Conservation (phyloP, 805 yeast genomes). For the Candida suzukii region DNA sequence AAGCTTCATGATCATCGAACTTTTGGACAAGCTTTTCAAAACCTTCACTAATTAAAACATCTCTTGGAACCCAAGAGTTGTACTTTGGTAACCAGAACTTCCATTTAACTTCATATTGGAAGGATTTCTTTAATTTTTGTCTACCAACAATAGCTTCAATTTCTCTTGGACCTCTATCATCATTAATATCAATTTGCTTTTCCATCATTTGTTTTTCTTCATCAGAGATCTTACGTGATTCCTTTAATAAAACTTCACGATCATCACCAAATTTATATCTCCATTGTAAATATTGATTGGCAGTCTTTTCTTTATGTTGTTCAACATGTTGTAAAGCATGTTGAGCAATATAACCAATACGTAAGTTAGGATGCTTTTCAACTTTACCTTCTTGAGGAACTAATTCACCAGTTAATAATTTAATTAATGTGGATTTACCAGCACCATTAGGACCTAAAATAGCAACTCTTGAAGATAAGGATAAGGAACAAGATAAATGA, state of each 20-base stretch:
- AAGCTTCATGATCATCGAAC: conserved; percentile 98
- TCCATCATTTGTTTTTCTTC: conserved; percentile 61
- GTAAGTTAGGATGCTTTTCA: conserved; percentile 95
- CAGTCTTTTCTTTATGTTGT: conserved; percentile 94
- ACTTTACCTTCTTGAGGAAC: conserved; percentile 83
- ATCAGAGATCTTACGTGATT: conserved; percentile 79
- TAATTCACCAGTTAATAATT: conserved; percentile 86
- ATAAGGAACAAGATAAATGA: conserved; percentile 82
- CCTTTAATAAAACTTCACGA: conserved; percentile 91
- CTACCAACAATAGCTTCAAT: conserved; percentile 96
- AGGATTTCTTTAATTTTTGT: conserved; percentile 91
- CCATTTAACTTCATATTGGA: conserved; percentile 98
- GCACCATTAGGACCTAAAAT: conserved; percentile 98
- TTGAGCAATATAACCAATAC: conserved; percentile 98
- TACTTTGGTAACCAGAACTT: conserved; percentile 83
- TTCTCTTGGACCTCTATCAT: conserved; percentile 78
- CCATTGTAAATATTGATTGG: conserved; percentile 98
- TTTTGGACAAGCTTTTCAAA: conserved; percentile 88
- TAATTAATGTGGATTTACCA: conserved; percentile 94
- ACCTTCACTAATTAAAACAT: conserved; percentile 72
- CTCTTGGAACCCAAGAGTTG: conserved; percentile 91
- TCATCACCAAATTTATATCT: conserved; percentile 97
- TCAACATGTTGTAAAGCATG: conserved; percentile 97
- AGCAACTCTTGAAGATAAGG: conserved; percentile 95
- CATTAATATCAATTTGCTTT: conserved; percentile 71